Percentiles rank a stretch among this genome's conserved stretches.
These are phyloP conservation scores for Sphaerulina populicola DNA, from an alignment of 2,329 filamentous ascomycete species.

Conservation along the genomic window DNA sequence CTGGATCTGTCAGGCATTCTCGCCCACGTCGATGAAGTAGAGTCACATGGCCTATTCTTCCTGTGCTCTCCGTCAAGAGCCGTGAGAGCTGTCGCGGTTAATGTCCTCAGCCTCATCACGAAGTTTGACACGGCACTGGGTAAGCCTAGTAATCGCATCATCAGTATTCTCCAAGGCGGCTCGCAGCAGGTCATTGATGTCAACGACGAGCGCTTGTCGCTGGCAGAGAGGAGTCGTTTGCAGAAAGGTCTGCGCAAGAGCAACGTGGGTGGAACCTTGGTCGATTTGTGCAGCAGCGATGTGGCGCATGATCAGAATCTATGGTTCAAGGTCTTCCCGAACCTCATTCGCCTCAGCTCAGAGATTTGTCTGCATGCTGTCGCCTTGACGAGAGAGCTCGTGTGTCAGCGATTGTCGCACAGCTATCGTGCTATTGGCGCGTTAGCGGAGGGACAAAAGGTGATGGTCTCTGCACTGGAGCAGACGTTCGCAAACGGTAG, in stretches of 20 bases:
- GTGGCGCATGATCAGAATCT: constrained; percentile 87
- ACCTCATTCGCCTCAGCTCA: constrained; percentile 81
- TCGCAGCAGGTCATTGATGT: constrained; percentile 83
- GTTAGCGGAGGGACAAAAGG: constrained; percentile 59
- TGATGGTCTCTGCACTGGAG: constrained; percentile 51
- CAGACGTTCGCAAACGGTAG: constrained; percentile 38
- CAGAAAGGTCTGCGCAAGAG: constrained; percentile 82
- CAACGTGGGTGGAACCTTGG: constrained; percentile 73
- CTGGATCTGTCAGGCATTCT: constrained; percentile 81
- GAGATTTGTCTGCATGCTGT: constrained; percentile 88
- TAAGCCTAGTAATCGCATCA: constrained; percentile 67
- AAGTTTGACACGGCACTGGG: constrained; percentile 88
- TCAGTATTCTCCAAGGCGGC: constrained; percentile 84
- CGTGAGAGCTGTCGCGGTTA: constrained; percentile 84
- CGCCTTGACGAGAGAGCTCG: constrained; percentile 78
- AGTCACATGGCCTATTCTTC: constrained; percentile 95
- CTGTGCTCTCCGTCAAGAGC: constrained; percentile 88
- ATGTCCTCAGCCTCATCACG: constrained; percentile 79
- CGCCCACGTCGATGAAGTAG: constrained; percentile 91
- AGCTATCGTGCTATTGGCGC: constrained; percentile 80
- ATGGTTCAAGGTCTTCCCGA: constrained; percentile 98
- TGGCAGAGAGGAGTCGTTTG: constrained; percentile 84
- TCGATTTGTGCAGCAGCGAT: constrained; percentile 92
- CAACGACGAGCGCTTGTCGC: constrained; percentile 81
- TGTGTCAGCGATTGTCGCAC: constrained; percentile 84